These are phyloP conservation scores for Fusarium oxysporum DNA, from an alignment of 2,329 filamentous ascomycete species.

Conservation along the genomic window DNA sequence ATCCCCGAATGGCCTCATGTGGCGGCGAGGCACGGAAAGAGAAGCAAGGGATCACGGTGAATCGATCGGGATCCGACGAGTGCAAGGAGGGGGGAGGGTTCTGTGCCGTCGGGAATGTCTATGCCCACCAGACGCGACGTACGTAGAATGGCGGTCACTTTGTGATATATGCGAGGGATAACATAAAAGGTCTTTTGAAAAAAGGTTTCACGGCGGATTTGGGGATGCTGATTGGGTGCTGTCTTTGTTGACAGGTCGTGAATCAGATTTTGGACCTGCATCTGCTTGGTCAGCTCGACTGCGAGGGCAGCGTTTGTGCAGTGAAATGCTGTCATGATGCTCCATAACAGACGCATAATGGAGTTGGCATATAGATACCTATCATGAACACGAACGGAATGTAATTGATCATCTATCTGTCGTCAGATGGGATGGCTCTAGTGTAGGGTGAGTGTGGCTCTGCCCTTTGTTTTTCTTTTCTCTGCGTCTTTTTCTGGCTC, in stretches of 20 bases:
- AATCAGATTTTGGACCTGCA: slow-evolving; percentile 7
- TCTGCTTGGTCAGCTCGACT: slow-evolving; percentile 4
- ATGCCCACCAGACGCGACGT: neutral
- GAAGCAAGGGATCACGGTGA: slow-evolving; percentile 31
- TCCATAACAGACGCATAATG: slow-evolving; percentile 17
- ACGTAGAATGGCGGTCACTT: slow-evolving; percentile 6
- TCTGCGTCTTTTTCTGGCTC: neutral
- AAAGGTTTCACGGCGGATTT: slow-evolving; percentile 2
- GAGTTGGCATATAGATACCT: neutral
- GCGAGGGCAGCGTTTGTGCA: neutral
- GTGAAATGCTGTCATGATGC: slow-evolving; percentile 5
- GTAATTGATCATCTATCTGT: slow-evolving; percentile 19
- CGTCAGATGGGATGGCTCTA: neutral
- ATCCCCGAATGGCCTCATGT: slow-evolving; percentile 32
- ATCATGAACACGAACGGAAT: neutral
- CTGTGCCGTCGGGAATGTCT: neutral
- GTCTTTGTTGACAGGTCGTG: slow-evolving; percentile 33
- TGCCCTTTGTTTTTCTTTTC: neutral
- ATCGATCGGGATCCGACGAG: slow-evolving; percentile 15
- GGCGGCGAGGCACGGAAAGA: slow-evolving; percentile 20
- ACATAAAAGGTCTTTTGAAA: neutral
- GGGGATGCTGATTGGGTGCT: slow-evolving; percentile 15
- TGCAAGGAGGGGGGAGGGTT: neutral
- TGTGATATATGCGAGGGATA: slow-evolving; percentile 28
- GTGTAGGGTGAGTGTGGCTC: neutral